A percentile compares a stretch with the other conserved stretches of the same genome.
Conservation (phyloP, 345 rosid genomes). For the Zanthoxylum bungeanum region DNA sequence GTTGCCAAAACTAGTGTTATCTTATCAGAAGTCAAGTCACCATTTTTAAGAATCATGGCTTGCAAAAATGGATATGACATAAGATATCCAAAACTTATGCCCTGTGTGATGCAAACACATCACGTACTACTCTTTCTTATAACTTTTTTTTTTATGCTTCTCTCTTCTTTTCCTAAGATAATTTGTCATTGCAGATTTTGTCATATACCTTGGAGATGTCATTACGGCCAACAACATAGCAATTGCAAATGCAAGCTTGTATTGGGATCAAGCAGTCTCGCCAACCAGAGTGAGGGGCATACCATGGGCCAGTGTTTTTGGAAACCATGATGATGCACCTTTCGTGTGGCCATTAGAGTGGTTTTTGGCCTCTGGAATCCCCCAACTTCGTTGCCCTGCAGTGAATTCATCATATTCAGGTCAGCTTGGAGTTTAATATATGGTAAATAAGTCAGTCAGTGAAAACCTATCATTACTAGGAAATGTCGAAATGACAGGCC, state of each 20-base stretch:
- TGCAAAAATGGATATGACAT: not conserved
- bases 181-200: slow-evolving; percentile 53
- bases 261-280: slow-evolving; percentile 77
- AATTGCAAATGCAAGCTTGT: slow-evolving; percentile 67
- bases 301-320: slow-evolving; percentile 76
- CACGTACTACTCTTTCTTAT: not conserved
- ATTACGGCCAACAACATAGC: slow-evolving; percentile 77
- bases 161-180: too few relatives aligned
- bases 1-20: not conserved
- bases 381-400: slow-evolving; percentile 49
- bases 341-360: slow-evolving; percentile 80
- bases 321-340: slow-evolving; percentile 84
- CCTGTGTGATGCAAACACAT: not conserved
- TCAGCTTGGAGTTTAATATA: slow-evolving; percentile 6
- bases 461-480: not conserved
- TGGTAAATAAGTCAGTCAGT: not conserved
- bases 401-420: slow-evolving; percentile 38
- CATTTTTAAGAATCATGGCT: not conserved
- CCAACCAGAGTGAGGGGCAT: slow-evolving; percentile 68
- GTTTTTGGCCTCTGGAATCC: slow-evolving; percentile 76
- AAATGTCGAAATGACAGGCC: not conserved
- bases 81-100: not conserved
- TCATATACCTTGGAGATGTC: slow-evolving; percentile 85
- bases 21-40: too few relatives aligned
- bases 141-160: not conserved